Percentiles rank a stretch among this genome's conserved stretches.
Conservation (phyloP, 208 protist species). For the Trypanosomatidae sp. region DNA sequence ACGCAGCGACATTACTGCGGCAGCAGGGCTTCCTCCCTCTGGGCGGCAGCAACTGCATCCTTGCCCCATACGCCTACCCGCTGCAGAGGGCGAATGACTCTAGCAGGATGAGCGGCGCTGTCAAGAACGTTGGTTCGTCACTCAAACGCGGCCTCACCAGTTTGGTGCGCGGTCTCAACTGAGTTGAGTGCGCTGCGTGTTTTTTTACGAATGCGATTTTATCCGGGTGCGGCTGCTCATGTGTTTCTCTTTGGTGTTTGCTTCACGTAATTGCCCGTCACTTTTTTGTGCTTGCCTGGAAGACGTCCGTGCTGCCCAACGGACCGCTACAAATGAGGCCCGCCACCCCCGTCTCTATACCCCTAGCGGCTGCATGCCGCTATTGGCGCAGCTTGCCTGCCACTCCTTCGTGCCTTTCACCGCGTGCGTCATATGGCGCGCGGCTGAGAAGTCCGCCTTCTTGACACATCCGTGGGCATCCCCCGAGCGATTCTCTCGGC, state of each 20-base stretch:
- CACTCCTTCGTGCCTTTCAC: too few relatives aligned
- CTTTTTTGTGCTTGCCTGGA: neutral
- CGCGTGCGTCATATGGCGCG: too few relatives aligned
- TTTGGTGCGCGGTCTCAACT: constrained; percentile 71
- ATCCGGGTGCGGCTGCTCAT: neutral
- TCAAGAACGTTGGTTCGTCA: constrained; percentile 64
- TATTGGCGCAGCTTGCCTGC: too few relatives aligned
- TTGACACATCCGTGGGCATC: too few relatives aligned
- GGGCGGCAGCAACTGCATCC: constrained; percentile 38
- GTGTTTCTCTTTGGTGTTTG: neutral
- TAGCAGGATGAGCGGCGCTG: constrained; percentile 28
- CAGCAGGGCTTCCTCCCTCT: constrained; percentile 38
- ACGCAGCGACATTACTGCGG: constrained; percentile 47
- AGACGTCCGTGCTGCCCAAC: neutral
- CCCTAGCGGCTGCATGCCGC: too few relatives aligned
- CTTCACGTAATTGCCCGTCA: neutral
- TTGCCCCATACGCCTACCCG: constrained; percentile 64
- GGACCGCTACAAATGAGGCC: neutral
- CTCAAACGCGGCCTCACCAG: constrained; percentile 71
- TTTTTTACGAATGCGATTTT: neutral
- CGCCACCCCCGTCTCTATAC: too few relatives aligned
- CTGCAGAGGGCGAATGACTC: constrained; percentile 33
- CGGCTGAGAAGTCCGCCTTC: too few relatives aligned
- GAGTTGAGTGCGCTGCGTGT: neutral
- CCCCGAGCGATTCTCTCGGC: too few relatives aligned